Percentiles rank a stretch among this genome's conserved stretches.
These are phyloP conservation scores for Thyridium curvatum DNA, from an alignment of 2,329 filamentous ascomycete species.

Conservation along the genomic window DNA sequence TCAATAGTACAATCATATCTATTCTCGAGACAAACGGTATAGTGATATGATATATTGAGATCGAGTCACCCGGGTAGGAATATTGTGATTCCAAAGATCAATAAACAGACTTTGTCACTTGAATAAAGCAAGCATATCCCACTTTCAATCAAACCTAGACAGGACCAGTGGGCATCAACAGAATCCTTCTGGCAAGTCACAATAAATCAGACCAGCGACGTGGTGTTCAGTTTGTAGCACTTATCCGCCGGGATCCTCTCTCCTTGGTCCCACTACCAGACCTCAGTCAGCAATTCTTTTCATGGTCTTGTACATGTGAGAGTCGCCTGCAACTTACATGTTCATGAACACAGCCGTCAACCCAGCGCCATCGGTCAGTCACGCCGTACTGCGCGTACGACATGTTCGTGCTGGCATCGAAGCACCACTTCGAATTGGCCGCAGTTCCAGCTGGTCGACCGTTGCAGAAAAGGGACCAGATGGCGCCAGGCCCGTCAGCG, in stretches of 20 bases:
- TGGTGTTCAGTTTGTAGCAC: slow-evolving; percentile 12
- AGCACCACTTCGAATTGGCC: slow-evolving; percentile 25
- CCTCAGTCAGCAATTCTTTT: slow-evolving; percentile 5
- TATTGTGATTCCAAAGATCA: too few relatives aligned
- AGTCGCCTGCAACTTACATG: slow-evolving; percentile 27
- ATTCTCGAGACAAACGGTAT: too few relatives aligned
- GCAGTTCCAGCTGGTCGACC: slow-evolving; percentile 26
- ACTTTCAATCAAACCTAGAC: too few relatives aligned
- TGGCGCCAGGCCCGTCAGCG: slow-evolving; percentile 22
- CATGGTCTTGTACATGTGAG: neutral
- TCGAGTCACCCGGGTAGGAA: too few relatives aligned
- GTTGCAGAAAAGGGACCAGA: slow-evolving; percentile 31
- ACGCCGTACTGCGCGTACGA: slow-evolving; percentile 30
- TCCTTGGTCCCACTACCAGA: slow-evolving; percentile 24
- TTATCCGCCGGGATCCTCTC: slow-evolving; percentile 20
- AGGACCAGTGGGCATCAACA: too few relatives aligned
- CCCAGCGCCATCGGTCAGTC: slow-evolving; percentile 30
- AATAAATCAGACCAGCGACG: too few relatives aligned
- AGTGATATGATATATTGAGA: too few relatives aligned
- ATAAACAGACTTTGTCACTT: too few relatives aligned
- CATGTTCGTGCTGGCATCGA: slow-evolving; percentile 31
- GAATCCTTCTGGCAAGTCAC: too few relatives aligned
- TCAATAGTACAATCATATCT: too few relatives aligned
- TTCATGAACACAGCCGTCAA: slow-evolving; percentile 32
- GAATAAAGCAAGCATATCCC: too few relatives aligned